Base-by-base conservation (phyloP, 306 rosid genomes). In the Quercus engelmannii region DNA sequence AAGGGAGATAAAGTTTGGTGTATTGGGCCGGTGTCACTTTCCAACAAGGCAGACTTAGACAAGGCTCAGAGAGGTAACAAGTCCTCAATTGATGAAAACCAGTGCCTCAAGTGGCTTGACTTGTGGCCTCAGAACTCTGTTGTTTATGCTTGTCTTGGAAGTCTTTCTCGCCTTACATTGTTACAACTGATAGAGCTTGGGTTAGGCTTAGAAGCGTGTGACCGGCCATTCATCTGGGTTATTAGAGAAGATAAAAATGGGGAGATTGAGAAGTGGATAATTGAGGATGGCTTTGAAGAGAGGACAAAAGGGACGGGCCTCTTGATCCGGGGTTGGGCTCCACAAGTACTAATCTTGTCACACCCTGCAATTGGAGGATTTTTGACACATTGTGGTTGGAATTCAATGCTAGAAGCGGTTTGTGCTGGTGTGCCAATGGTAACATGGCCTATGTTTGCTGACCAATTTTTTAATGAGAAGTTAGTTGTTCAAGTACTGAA, bases 371-470 rank as follows among this genome's bases (percentile, higher is more conserved):
- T 83, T 14, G 87, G 87, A 33, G 89, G 78, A 5, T 92, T 92
- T 46, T 51, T 92, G 31, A 92, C 94, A 3, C 97, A 92, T 6
- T 88, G 92, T 55, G 97, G 94, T 5, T 92, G 97, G 94, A 92
- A 92, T 31, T 92, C 97, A 0, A 88, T 88, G 2, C 67, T 85
- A 0, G 92, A 90, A 83, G 97, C 84, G 51, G 62, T 88, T 56
- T 41, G 75, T 33, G 82, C 79, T 1, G 94, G 92, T 0, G 69
- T 90, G 20, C 92, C 97, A 18, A 57, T 92, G 87, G 49, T 87
- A 3, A 88, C 94, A 0, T 90, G 92, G 94, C 92, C 97, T 1
- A 31, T 88, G 9, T 92, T 92, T 68, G 83, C 75, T 0, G 97
- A 92, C 6, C 94, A 88, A 15, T 81, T 92, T 30, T 57, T 86